Conservation (phyloP, 1,284 basidiomycete genomes). For the Apiotrichum porosum region DNA sequence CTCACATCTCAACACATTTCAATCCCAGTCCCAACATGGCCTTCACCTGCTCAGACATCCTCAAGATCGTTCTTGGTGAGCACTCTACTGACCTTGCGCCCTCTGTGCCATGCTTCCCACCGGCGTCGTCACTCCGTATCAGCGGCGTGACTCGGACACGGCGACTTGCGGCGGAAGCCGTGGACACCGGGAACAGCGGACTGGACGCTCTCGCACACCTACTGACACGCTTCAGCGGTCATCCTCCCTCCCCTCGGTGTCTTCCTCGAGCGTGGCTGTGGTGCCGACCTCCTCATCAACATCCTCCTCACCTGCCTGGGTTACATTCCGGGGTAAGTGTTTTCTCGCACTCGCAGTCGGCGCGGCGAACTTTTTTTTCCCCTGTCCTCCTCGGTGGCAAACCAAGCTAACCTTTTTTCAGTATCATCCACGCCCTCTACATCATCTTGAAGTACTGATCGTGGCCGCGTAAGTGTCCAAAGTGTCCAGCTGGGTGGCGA, state of each 20-base stretch:
- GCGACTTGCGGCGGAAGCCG: no score
- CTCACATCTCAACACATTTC: no score
- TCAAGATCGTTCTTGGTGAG: conserved; percentile 36
- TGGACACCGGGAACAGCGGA: no score
- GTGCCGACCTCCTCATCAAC: conserved; percentile 39
- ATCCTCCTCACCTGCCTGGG: conserved; percentile 42
- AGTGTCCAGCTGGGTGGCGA: no score
- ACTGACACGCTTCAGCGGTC: neutral
- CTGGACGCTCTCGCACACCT: neutral
- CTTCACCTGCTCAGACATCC: conserved; percentile 32
- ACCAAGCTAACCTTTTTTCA: neutral
- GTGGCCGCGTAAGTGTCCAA: neutral
- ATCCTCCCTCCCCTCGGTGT: conserved; percentile 37
- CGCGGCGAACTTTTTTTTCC: neutral
- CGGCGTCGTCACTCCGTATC: no score
- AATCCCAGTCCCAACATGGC: no score
- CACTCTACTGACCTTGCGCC: neutral
- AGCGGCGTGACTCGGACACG: no score
- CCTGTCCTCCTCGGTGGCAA: neutral
- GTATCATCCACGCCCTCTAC: conserved; percentile 9
- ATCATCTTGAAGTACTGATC: conserved; percentile 34
- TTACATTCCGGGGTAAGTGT: conserved; percentile 35
- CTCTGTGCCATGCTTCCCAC: no score
- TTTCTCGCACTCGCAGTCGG: neutral
- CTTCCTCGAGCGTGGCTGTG: conserved; percentile 45